Base-by-base conservation (phyloP, 371 early-diverging fungal species). In the Mortierella sp. region DNA sequence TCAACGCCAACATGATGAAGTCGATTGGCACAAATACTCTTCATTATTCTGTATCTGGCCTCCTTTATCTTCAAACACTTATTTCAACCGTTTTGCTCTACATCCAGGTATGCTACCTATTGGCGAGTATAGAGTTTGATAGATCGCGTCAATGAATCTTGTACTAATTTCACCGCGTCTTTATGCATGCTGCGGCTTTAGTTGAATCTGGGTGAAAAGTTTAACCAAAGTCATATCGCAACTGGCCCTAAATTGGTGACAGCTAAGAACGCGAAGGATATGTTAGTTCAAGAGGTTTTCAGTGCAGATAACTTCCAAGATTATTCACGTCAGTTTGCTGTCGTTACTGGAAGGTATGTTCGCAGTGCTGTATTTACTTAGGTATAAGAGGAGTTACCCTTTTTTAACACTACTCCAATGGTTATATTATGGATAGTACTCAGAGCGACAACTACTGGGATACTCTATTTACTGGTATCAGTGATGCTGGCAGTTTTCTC, bases 211-310 rank as follows among this genome's bases (percentile, higher is more conserved):
- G 71, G 77, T 16, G 77, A 76, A 43, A 45, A 37, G 28, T n/a
- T 76, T 6, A 61, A 45, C 26, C 58, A 66, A 32, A 45, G 64
- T 26, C 55, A 18, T 4, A 62, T 68, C 35, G 26, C 57, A 18
- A 68, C 72, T 3, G 77, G 77, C 0, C 77, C 77, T n/a, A 67
- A 70, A 45, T 58, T 72, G 16, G 77, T 72, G 58, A 77, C 72
- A 26, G 16, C 51, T 22, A 28, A 32, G 12, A 77, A 77, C 43
- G 64, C 65, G 26, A 52, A 28, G 22, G 58, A 64, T 28, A 51
- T 77, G 52, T 47, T 71, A 5, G 68, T 55, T 0, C 77, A 72
- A 28, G 77, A 72, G 59, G 26, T 30, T 8, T 76, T 71, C 67
- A 62, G 45, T 24, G 45, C 57, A 1, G 14, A 55, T 5, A 32